phyloP scores from a whole-genome alignment of 2,329 filamentous ascomycete genomes.

The Magnaporthiopsis incrustans region DNA sequence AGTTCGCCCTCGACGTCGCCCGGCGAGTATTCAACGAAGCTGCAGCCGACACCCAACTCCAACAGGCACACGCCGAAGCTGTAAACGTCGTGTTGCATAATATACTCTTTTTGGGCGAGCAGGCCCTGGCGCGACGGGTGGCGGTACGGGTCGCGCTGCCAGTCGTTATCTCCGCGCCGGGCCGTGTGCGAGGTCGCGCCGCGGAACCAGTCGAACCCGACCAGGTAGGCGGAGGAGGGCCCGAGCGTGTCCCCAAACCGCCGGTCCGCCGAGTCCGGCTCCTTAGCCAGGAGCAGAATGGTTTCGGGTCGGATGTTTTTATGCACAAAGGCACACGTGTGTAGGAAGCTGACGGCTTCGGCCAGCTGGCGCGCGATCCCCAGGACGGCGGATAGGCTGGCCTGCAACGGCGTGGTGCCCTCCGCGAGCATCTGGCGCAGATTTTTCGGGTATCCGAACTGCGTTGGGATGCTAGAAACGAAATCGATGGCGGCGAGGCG shows the following conservation, averaged over 20 bases:
- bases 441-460: background rate
- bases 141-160: background rate
- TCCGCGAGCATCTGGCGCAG: too few relatives aligned
- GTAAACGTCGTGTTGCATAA: slow-evolving; percentile 2
- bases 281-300: background rate
- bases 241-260: background rate
- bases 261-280: too few relatives aligned
- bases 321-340: background rate
- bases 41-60: background rate
- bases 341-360: background rate
- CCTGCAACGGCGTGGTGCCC: background rate
- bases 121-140: background rate
- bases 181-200: background rate
- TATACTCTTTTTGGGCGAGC: background rate
- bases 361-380: background rate
- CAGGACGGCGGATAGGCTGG: background rate
- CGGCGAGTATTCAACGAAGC: background rate
- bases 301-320: slow-evolving; percentile 1
- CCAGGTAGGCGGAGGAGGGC: background rate
- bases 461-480: background rate
- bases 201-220: background rate
- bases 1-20: too few relatives aligned
- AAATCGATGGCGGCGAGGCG: background rate
- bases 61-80: slow-evolving; percentile 1
- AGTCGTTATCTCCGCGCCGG: background rate